phyloP scores from a whole-genome alignment of 495 filamentous ascomycete species.

The Lepraria neglecta region DNA sequence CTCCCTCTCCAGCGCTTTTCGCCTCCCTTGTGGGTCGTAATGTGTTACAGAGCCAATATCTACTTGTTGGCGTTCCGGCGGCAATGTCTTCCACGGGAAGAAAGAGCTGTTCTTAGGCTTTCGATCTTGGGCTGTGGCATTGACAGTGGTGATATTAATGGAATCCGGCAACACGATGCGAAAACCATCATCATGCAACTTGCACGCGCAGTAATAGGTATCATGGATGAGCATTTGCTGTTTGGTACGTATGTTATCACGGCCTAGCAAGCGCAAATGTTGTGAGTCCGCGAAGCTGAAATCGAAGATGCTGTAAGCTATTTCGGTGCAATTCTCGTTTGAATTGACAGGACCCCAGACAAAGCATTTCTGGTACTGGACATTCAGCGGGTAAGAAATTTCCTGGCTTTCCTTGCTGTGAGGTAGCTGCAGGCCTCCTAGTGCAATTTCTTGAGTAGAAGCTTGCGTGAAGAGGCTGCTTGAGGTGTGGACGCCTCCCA shows the following conservation, averaged over 20 bases:
- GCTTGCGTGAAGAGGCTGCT: neutral
- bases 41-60: neutral
- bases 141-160: neutral
- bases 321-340: neutral
- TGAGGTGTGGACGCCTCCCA: constrained; percentile 12
- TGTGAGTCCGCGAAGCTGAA: constrained; percentile 19
- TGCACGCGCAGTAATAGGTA: too few species aligned
- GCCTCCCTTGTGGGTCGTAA: neutral
- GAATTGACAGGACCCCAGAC: constrained; percentile 7
- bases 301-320: constrained; percentile 14
- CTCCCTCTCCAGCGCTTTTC: constrained; percentile 14
- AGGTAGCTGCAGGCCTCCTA: constrained; percentile 1
- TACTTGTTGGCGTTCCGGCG: neutral
- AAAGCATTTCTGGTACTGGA: constrained; percentile 10
- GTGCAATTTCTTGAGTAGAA: neutral
- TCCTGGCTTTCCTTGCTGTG: constrained; percentile 2
- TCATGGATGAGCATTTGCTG: too few species aligned
- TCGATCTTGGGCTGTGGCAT: neutral
- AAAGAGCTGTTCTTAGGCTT: neutral
- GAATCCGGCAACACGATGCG: constrained; percentile 3
- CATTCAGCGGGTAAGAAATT: neutral
- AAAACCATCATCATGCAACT: constrained; percentile 17
- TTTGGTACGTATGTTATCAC: too few species aligned
- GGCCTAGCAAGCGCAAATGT: constrained; percentile 3
- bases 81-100: neutral